Evolutionary conservation across 1,284 basidiomycete species (phyloP), one percentile per base, ranked within the genome.

Genomic region (Fomitopsis palustris): DNA sequence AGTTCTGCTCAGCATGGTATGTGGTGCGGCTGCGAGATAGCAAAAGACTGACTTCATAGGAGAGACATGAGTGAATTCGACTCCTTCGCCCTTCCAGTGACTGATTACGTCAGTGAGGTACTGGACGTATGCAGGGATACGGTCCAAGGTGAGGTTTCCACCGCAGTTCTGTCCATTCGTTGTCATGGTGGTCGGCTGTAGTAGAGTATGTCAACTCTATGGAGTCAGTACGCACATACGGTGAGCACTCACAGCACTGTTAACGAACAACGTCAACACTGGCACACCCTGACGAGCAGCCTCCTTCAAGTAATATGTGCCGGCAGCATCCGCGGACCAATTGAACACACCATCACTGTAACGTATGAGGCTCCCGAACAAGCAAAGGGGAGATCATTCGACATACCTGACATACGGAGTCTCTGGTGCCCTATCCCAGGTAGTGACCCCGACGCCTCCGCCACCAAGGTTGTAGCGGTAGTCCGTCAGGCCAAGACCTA

Each of bases 401-500:
- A 8, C 29, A 51, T 37, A 52, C 49, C 49, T 52, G 25, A 52
- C 33, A 31, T 51, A 25, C 42, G 43, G 45, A 12, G 41, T 54
- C 42, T 35, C 56, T 43, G 71, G 70, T n/a, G 74, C 73, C 52
- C 75, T 77, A 3, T 68, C 49, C 49, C 49, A 52, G n/a, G 49
- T 52, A 23, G 49, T 72, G 14, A 79, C 76, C 31, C 71, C 72
- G 12, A 77, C 74, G 8, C 78, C 78, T n/a, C 76, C 78, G 9
- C 70, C 75, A 23, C 78, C 78, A 33, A 79, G 65, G 62, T 80
- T 80, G 62, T 72, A 80, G 16, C 78, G 71, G 62, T 78, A 80
- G 54, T 70, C 74, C 3, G 77, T 76, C n/a, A 80, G 64, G n/a
- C 77, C 77, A 25, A 77, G 70, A 7, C 75, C 72, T 74, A 63